phyloP scores from a whole-genome alignment of 1,284 basidiomycete genomes.

The Heterobasidion annosum region DNA sequence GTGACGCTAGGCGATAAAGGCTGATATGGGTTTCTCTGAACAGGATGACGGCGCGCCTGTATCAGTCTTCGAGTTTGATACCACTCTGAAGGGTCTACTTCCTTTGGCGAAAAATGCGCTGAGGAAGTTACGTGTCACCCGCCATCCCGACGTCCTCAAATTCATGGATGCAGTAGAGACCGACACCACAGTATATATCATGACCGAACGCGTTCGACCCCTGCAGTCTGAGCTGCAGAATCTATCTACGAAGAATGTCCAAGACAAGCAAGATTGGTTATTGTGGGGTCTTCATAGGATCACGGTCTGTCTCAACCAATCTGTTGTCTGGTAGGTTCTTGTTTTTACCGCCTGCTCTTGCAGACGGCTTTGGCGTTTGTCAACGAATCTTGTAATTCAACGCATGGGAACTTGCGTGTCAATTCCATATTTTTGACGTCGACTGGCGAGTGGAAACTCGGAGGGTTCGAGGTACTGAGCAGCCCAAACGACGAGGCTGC shows the following conservation, averaged over 20 bases:
- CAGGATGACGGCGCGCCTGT: constrained; percentile 84
- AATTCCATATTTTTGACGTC: constrained; percentile 84
- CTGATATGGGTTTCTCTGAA: background rate
- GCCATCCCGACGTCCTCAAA: constrained; percentile 94
- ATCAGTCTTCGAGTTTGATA: constrained; percentile 87
- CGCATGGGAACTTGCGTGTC: constrained; percentile 80
- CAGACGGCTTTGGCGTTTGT: constrained; percentile 89
- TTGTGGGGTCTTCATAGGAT: constrained; percentile 91
- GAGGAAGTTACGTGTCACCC: constrained; percentile 82
- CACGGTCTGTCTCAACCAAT: constrained; percentile 46
- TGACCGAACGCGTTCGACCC: constrained; percentile 88
- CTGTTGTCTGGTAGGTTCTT: background rate
- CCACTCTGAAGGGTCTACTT: constrained; percentile 47
- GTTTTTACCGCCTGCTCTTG: constrained; percentile 8
- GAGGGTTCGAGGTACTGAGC: constrained; percentile 89
- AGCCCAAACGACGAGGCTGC: constrained; percentile 70
- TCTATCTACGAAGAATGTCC: constrained; percentile 54
- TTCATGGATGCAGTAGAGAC: constrained; percentile 92
- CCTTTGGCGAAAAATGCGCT: constrained; percentile 87
- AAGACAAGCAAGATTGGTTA: constrained; percentile 80
- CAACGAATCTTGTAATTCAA: constrained; percentile 78
- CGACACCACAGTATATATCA: constrained; percentile 82
- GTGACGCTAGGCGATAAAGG: constrained; percentile 12
- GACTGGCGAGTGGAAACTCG: constrained; percentile 94
- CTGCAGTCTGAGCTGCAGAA: constrained; percentile 58